Conservation (phyloP, 306 rosid genomes). For the Inga laurina region DNA sequence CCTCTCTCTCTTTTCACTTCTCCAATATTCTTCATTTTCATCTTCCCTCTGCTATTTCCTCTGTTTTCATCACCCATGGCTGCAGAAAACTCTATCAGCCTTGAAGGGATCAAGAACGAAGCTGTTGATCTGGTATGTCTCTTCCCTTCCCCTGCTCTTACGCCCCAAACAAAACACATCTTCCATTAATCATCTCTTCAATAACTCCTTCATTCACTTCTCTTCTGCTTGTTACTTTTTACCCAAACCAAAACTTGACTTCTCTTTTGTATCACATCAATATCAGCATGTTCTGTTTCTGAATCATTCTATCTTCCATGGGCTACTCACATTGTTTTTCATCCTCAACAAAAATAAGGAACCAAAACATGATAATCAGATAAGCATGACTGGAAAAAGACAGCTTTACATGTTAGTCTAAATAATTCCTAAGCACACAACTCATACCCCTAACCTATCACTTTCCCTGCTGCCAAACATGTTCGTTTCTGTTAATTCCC, state of each 20-base stretch:
- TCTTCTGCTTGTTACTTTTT: not conserved
- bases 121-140: slow-evolving; percentile 87
- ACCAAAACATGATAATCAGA: not conserved
- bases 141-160: not conserved
- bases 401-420: not conserved
- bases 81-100: slow-evolving; percentile 48
- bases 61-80: slow-evolving; percentile 39
- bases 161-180: not conserved
- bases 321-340: not conserved
- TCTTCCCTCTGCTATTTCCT: not conserved
- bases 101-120: slow-evolving; percentile 86
- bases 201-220: not conserved
- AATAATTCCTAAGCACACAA: not conserved
- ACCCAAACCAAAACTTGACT: not conserved
- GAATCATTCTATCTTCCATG: not conserved
- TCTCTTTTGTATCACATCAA: not conserved
- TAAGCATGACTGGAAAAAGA: slow-evolving; percentile 30
- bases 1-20: not conserved
- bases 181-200: not conserved
- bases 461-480: slow-evolving; percentile 38
- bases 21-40: not conserved
- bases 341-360: not conserved
- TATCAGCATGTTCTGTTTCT: not conserved
- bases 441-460: not conserved
- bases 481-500: not conserved